Evolutionary conservation across 345 rosid genomes (phyloP), one percentile per base, ranked within the genome.

Genomic region (Capsella bursapastoris): DNA sequence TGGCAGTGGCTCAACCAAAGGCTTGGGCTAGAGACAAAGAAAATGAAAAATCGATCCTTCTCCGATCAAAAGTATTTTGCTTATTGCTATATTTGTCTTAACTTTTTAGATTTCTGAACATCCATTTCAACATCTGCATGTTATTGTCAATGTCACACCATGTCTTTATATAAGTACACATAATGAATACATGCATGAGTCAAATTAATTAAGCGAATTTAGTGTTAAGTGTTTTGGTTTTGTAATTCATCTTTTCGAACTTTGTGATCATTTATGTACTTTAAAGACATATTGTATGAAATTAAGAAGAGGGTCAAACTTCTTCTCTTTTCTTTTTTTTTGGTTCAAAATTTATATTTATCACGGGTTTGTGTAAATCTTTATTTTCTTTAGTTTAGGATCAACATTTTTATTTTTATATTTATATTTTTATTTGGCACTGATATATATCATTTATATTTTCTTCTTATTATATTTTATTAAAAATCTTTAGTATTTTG

Each of bases 11-110:
- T 18, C 22, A 13, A 27, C 50, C 66, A 41, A 41, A 41, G 50
- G 35, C 49, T 38, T 60, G 40, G 34, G 65, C 49, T 11, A 60
- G 6, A 4, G 32, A 38, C 11, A 60, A 22, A 25, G 65, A 60
- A 27, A 60, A 60, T 22, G 65, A 60, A 60, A 60, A 60, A 0
- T 60, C 32, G 22, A 18, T 60, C 49, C 65, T 40, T 60, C 65
- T 40, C 65, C 34, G 1, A 22, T 49, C 3, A 60, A 1, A 27
- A 40, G 66, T 41, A 61, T 18, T 25, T 40, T 61, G 34, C 10
- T 40, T 12, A 6, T 0, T 12, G 18, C 7, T 25, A 6, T 16
- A 15, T 5, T 3, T 5, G n/a, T 3, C 16, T 38, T 27, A 40
- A 12, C 18, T 12, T 25, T 11, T 7, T 4, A 22, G 34, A 60